A percentile compares a stretch with the other conserved stretches of the same genome.
Conservation (phyloP, 176 grass and related monocot species). For the Bothriochloa decipiens region DNA sequence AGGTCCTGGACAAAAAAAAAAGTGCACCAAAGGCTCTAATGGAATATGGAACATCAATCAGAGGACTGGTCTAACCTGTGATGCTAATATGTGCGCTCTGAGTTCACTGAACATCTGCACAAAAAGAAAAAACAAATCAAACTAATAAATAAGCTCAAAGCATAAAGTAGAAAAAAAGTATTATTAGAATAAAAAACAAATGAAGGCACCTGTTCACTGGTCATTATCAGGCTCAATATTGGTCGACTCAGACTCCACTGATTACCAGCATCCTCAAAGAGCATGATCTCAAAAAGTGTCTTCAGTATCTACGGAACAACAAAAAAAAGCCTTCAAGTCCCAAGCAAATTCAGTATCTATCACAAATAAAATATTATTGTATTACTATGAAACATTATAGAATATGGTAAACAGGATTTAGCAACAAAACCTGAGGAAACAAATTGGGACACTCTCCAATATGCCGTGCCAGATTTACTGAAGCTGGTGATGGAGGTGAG, state of each 20-base stretch:
- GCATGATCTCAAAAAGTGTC: conserved; percentile 96
- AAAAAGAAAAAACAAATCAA: conserved; percentile 29
- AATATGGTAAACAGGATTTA: conserved; percentile 20
- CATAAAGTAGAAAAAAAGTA: conserved; percentile 8
- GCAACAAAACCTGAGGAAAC: conserved; percentile 82
- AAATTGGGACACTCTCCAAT: conserved; percentile 85
- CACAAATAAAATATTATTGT: conserved; percentile 16
- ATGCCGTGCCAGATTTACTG: conserved; percentile 86
- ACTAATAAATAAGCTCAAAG: conserved; percentile 15
- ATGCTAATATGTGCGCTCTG: conserved; percentile 85
- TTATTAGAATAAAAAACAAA: conserved; percentile 2
- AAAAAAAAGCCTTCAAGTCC: background rate
- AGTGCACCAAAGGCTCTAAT: background rate
- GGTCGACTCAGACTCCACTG: conserved; percentile 99
- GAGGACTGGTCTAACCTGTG: conserved; percentile 70
- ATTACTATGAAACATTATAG: conserved; percentile 24
- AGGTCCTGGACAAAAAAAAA: conserved; percentile 14
- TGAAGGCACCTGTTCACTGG: conserved; percentile 88
- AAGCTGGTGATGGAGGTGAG: conserved; percentile 76
- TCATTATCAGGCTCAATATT: conserved; percentile 97
- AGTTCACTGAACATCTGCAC: conserved; percentile 91
- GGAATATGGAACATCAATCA: conserved; percentile 40
- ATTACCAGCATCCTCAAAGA: conserved; percentile 97
- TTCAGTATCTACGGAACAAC: conserved; percentile 74
- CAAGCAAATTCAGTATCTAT: conserved; percentile 70